Percentiles rank a stretch among this genome's conserved stretches.
Conservation (phyloP, 1,284 basidiomycete genomes). For the Rhodotorula mucilaginosa region DNA sequence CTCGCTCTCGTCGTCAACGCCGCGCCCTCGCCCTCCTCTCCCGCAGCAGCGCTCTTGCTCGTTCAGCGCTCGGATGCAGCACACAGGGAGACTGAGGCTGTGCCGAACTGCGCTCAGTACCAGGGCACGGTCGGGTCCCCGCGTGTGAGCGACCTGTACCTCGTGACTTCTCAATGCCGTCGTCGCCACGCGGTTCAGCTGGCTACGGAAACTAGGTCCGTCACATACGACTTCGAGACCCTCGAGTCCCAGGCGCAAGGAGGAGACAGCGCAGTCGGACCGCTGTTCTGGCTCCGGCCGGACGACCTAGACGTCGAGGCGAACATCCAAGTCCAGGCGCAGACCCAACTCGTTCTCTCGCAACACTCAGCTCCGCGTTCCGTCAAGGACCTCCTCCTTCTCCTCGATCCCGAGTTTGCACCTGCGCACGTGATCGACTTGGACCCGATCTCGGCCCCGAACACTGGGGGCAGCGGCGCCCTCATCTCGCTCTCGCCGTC, state of each 20-base stretch:
- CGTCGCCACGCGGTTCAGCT: too few relatives aligned
- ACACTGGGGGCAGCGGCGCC: slow-evolving; percentile 3
- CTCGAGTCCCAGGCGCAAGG: not conserved
- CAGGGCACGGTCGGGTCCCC: slow-evolving; percentile 9
- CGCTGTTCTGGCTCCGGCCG: slow-evolving; percentile 20
- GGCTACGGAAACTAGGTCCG: too few relatives aligned
- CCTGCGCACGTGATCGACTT: not conserved
- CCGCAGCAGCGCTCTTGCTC: not conserved
- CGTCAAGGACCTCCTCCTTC: not conserved
- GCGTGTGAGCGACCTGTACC: slow-evolving; percentile 5
- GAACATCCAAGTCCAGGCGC: too few relatives aligned
- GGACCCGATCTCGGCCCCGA: not conserved
- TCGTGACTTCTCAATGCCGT: not conserved
- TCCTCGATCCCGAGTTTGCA: not conserved
- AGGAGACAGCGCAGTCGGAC: not conserved
- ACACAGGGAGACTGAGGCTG: too few relatives aligned
- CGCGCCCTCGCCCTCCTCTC: not conserved
- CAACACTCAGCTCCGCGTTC: not conserved
- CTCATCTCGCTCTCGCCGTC: slow-evolving; percentile 6
- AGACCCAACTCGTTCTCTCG: not conserved
- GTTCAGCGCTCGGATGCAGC: not conserved
- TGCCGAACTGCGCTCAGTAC: not conserved
- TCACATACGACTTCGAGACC: not conserved
- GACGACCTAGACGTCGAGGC: not conserved
- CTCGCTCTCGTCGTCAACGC: not conserved